Conservation (phyloP, 805 yeast genomes). For the Sugiyamaella chiloensis region DNA sequence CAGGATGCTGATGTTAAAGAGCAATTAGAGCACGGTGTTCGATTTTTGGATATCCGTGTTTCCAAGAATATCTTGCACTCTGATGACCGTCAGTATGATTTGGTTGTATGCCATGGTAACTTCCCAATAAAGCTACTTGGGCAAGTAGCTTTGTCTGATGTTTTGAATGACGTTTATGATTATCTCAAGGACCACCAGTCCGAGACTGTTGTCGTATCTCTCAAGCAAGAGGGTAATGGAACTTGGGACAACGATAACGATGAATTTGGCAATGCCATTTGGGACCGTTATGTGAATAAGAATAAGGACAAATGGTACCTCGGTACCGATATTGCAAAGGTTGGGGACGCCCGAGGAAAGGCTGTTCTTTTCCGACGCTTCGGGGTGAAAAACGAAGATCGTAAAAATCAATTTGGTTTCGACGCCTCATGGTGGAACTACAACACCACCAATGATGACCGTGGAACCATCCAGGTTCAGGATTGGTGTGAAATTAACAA, state of each 20-base stretch:
- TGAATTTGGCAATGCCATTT: constrained; percentile 61
- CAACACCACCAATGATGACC: constrained; percentile 63
- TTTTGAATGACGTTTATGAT: constrained; percentile 54
- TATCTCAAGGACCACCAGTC: constrained; percentile 51
- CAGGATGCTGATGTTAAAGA: constrained; percentile 58
- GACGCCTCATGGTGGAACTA: constrained; percentile 66
- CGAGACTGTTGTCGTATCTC: constrained; percentile 63
- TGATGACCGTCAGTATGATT: constrained; percentile 32
- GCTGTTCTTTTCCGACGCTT: constrained; percentile 65
- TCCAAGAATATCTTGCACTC: constrained; percentile 38
- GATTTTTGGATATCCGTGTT: constrained; percentile 66
- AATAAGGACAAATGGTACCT: constrained; percentile 59
- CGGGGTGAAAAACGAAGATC: constrained; percentile 47
- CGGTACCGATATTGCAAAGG: constrained; percentile 50
- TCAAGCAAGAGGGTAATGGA: constrained; percentile 72
- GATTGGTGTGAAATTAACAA: constrained; percentile 66
- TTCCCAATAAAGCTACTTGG: constrained; percentile 66
- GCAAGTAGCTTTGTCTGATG: constrained; percentile 49
- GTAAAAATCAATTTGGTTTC: constrained; percentile 51
- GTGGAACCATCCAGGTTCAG: constrained; percentile 62
- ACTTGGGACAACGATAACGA: constrained; percentile 52
- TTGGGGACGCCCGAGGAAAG: constrained; percentile 67
- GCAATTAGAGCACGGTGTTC: constrained; percentile 70
- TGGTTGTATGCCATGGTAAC: constrained; percentile 70
- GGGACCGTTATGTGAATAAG: constrained; percentile 52